Evolutionary conservation across 805 yeast genomes (phyloP), one percentile per base, ranked within the genome.

Genomic region (Candida palmyrensis): DNA sequence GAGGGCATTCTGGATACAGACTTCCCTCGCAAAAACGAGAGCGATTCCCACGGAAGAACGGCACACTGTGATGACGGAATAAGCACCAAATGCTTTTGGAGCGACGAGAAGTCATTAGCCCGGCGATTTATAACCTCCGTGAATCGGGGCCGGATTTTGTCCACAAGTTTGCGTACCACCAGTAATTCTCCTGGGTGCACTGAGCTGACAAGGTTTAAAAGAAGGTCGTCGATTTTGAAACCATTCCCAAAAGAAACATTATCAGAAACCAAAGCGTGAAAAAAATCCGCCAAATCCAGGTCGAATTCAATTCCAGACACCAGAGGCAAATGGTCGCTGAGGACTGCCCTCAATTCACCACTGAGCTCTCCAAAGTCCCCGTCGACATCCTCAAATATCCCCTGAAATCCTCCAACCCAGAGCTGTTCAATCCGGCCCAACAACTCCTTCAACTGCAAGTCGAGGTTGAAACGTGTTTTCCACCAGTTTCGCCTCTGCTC

Each of bases 1-100:
- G 95, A 82, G 0, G 96, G 95, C 55, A 88, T 71, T 42, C 97
- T 63, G 0, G 94, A 74, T 0, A 83, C 71, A 0, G 95, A 77
- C 29, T 57, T 60, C 0, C 51, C 49, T 32, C 73, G 55, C 35
- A 89, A 51, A 27, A 70, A 67, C 0, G 77, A 70, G 20, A 89
- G 49, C 1, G 87, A 79, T 48, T 92, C 99, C 97, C 97, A 92
- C 0, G 98, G 98, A 20, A 92, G 64, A 13, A 55, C 51, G n/a
- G 74, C 73, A 42, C 94, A 79, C 6, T 61, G 57, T 31, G 78
- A 69, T 17, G 89, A 80, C 3, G 86, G 74, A 3, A 92, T 62
- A 30, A 92, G 58, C 2, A 90, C 77, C 0, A 81, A 60, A 52
- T 89, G 96, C 5, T 65, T 57, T 8, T 32, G 33, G 9, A 7